Evolutionary conservation across 73 alveolate species (phyloP), one percentile per base, ranked within the genome.

Genomic region (Halteria grandinella): DNA sequence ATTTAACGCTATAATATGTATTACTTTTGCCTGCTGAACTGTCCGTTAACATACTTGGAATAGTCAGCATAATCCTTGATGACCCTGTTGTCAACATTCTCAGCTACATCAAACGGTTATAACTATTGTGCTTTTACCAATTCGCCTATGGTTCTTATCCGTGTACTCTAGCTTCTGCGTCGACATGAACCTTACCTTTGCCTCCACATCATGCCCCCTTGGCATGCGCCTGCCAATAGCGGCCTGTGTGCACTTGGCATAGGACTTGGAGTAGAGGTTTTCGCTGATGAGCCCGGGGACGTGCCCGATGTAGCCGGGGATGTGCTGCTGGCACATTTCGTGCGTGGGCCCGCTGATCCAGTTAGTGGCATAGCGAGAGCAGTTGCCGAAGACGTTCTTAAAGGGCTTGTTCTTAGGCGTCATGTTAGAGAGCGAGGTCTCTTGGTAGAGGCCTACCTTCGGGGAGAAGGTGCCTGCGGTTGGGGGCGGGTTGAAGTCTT

Each of bases 301-400:
- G 37, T 83, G 92, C 17, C 92, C 84, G 21, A 87, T 83, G 73
- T 83, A 83, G 47, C 92, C 88, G 0, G 92, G 92, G 31, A 83
- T 62, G 37, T 83, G 92, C 76, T 74, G 62, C 51, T 47, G 32
- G 49, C 75, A 55, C 29, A 69, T 70, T 40, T 73, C 87, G 51
- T 83, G 87, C 23, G 75, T 72, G 12, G 92, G 92, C n/a, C 92
- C 92, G 5, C 87, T 44, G n/a, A 83, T 74, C 92, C 92, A 83
- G 40, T 83, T 83, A 24, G 60, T 14, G 12, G 92, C 92, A 21
- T 74, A 25, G 23, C 52, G 72, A 34, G 85, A 60, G 55, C 66
- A 52, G 51, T 83, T 83, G 34, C 86, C 85, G 48, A 72, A 31
- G 47, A 64, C 75, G 12, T 66, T 83, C 24, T 50, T 66, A n/a